Conservation (phyloP, 768 basidiomycete species). For the Naganishia randhawae region DNA sequence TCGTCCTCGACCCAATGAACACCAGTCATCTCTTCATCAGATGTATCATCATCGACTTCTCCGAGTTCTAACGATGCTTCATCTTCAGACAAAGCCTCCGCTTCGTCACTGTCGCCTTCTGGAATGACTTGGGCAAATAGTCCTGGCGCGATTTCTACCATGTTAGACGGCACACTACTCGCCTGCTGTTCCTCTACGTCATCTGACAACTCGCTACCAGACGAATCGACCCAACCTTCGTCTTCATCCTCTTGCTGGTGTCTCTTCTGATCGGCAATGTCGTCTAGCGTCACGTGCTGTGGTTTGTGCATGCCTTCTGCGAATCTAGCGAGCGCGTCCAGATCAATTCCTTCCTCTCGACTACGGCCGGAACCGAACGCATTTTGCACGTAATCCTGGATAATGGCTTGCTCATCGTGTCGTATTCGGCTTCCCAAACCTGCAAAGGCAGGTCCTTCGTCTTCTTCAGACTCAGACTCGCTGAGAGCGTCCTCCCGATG, state of each 20-base stretch:
- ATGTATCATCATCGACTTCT: conserved; percentile 22
- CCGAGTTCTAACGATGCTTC: conserved; percentile 18
- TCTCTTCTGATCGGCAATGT: conserved; percentile 27
- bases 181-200: conserved; percentile 21
- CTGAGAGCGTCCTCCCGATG: background rate
- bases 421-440: conserved; percentile 1
- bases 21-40: conserved; percentile 31
- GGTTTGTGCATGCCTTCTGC: conserved; percentile 22
- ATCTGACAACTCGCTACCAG: conserved; percentile 27
- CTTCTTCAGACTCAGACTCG: conserved; percentile 18
- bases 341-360: conserved; percentile 4
- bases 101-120: conserved; percentile 8
- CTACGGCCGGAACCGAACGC: background rate
- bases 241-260: conserved; percentile 29
- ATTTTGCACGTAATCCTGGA: conserved; percentile 16
- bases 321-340: conserved; percentile 22
- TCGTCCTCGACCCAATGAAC: conserved; percentile 30
- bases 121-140: conserved; percentile 13
- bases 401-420: conserved; percentile 12
- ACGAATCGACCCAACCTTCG: conserved; percentile 31
- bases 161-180: background rate
- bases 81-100: conserved; percentile 16
- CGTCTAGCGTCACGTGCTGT: conserved; percentile 26
- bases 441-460: conserved; percentile 27
- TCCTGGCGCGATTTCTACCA: conserved; percentile 25